Conservation (phyloP, 78 protist genomes). For the Chrysochromulina parva region DNA sequence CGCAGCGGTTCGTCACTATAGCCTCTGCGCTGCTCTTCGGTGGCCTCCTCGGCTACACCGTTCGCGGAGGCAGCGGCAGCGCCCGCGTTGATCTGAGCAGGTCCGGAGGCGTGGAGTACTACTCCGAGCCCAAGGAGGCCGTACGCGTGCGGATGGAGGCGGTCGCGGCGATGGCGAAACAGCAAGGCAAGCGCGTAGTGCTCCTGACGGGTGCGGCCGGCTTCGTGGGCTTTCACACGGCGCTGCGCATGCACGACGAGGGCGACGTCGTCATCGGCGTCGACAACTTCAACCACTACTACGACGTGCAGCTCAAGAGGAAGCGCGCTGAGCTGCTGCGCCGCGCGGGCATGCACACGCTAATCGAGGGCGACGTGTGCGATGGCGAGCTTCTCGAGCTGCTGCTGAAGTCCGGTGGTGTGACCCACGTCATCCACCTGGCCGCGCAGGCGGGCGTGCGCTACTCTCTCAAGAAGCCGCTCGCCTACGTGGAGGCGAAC, state of each 20-base stretch:
- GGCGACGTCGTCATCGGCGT: slow-evolving; percentile 34
- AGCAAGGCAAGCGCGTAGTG: neutral
- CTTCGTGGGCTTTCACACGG: slow-evolving; percentile 15
- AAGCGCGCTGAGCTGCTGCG: neutral
- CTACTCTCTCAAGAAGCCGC: slow-evolving; percentile 57
- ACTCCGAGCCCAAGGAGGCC: too few species aligned
- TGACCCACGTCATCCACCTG: slow-evolving; percentile 57
- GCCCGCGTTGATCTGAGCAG: too few species aligned
- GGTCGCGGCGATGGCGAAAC: too few species aligned
- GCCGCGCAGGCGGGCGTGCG: slow-evolving; percentile 81
- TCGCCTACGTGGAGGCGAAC: slow-evolving; percentile 52
- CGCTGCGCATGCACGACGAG: neutral
- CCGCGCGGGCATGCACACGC: neutral
- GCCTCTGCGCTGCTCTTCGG: too few species aligned
- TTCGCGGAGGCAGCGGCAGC: too few species aligned
- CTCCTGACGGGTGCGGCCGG: slow-evolving; percentile 4
- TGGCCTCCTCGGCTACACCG: too few species aligned
- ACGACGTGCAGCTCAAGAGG: slow-evolving; percentile 44
- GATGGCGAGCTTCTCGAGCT: neutral
- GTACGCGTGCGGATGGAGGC: too few species aligned
- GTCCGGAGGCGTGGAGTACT: too few species aligned
- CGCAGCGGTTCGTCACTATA: too few species aligned
- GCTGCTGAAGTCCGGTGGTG: neutral
- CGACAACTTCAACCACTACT: slow-evolving; percentile 63
- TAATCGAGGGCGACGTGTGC: slow-evolving; percentile 1